Evolutionary conservation across 495 filamentous ascomycete genomes (phyloP).

Genomic region (Emericellopsis terricola): DNA sequence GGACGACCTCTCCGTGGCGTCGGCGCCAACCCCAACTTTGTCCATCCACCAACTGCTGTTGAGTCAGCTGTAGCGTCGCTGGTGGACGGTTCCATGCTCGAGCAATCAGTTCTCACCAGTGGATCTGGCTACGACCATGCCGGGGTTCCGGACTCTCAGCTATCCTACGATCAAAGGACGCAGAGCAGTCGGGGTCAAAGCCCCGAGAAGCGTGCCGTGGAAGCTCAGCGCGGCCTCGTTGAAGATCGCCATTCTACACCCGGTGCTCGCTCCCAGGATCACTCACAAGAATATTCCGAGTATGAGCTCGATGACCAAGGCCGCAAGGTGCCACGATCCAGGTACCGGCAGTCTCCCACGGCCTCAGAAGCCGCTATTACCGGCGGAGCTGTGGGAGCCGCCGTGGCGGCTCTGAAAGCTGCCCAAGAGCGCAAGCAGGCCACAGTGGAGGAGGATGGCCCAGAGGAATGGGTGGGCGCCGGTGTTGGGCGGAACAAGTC

Average conservation of each 20-base stretch:
- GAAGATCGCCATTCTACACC: conserved; percentile 9
- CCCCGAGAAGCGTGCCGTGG: conserved; percentile 18
- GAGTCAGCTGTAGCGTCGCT: conserved; percentile 83
- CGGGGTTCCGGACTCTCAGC: conserved; percentile 16
- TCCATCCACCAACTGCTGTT: conserved; percentile 50
- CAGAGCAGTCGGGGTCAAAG: conserved; percentile 11
- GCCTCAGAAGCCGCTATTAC: conserved; percentile 32
- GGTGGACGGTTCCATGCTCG: conserved; percentile 65
- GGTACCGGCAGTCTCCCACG: conserved; percentile 24
- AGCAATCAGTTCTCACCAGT: conserved; percentile 51
- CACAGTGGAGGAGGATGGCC: conserved; percentile 10
- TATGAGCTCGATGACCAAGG: conserved; percentile 38
- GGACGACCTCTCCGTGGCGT: conserved; percentile 50
- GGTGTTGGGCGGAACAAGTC: conserved; percentile 29
- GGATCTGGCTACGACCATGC: conserved; percentile 23
- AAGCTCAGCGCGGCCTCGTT: conserved; percentile 10
- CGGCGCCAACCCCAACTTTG: conserved; percentile 55
- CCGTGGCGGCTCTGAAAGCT: conserved; percentile 23
- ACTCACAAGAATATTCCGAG: conserved; percentile 12
- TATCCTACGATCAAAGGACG: conserved; percentile 17
- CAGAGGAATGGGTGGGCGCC: conserved; percentile 10
- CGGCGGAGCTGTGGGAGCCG: conserved; percentile 29
- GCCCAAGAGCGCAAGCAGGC: conserved; percentile 19
- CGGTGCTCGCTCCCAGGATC: conserved; percentile 7
- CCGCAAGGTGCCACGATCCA: conserved; percentile 24